Evolutionary conservation across 2,329 filamentous ascomycete genomes (phyloP).

Genomic region (Chaetomium olivaceum): DNA sequence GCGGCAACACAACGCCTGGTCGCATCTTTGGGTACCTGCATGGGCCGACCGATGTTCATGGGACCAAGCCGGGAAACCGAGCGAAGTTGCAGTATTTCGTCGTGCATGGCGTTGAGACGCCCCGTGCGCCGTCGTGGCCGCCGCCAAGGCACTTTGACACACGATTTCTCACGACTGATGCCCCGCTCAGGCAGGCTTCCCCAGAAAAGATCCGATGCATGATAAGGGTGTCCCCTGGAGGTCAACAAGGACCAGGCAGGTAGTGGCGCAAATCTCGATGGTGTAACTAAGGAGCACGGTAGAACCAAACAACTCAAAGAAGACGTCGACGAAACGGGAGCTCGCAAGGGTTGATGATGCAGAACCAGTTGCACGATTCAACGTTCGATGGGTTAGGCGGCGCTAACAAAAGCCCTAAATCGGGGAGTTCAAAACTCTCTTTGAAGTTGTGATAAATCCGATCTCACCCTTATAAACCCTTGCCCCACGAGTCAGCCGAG

Average conservation of each 20-base stretch:
- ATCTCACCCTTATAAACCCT: background rate
- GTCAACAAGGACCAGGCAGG: constrained; percentile 4
- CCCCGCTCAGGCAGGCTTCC: constrained; percentile 9
- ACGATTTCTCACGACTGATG: background rate
- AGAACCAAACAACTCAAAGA: background rate
- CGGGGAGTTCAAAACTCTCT: background rate
- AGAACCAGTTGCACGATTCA: background rate
- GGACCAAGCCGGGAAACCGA: background rate
- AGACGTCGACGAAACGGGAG: background rate
- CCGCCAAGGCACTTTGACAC: background rate
- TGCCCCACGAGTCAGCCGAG: background rate
- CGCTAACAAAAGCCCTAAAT: background rate
- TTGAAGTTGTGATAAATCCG: background rate
- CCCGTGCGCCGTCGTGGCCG: constrained; percentile 11
- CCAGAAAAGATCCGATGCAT: constrained; percentile 14
- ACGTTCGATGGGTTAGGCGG: too few species aligned
- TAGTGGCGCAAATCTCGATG: background rate
- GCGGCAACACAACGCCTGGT: background rate
- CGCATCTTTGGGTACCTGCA: background rate
- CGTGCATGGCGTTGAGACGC: background rate
- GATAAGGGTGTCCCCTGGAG: background rate
- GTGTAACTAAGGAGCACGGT: background rate
- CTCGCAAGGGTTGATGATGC: background rate
- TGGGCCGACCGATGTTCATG: background rate
- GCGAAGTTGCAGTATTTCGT: background rate